Percentiles rank a stretch among this genome's conserved stretches.
These are phyloP conservation scores for Beauveria varroae DNA, from an alignment of 2,329 filamentous ascomycete genomes.

Conservation along the genomic window DNA sequence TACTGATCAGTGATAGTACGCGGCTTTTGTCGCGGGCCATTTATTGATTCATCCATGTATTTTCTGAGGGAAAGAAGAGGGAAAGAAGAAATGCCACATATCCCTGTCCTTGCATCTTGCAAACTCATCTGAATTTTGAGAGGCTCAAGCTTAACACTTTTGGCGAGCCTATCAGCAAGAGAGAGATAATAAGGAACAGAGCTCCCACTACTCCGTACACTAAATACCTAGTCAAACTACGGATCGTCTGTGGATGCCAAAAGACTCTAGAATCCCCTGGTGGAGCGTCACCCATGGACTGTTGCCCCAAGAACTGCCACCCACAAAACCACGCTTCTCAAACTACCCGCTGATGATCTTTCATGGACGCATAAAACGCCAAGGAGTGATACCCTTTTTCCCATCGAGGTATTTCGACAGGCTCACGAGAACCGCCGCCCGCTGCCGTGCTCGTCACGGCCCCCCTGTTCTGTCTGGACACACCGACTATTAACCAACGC, in stretches of 20 bases:
- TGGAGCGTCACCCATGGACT: background rate
- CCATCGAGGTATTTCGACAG: constrained; percentile 2
- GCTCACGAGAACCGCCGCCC: background rate
- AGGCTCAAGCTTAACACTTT: background rate
- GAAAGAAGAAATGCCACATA: background rate
- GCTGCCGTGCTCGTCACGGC: background rate
- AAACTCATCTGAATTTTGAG: background rate
- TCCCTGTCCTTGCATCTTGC: background rate
- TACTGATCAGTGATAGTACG: too few species aligned
- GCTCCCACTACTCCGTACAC: background rate
- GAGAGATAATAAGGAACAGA: background rate
- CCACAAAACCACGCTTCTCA: background rate
- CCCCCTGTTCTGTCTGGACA: background rate
- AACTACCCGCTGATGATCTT: constrained; percentile 1
- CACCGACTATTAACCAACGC: background rate
- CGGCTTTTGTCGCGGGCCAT: background rate
- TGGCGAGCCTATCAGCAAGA: too few species aligned
- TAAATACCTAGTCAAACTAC: background rate
- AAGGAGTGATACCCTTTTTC: constrained; percentile 4
- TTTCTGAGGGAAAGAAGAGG: background rate
- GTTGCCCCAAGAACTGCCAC: constrained; percentile 1
- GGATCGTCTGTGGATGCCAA: too few species aligned
- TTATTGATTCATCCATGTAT: too few species aligned
- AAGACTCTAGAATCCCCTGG: background rate
- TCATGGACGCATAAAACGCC: constrained; percentile 1